These are phyloP conservation scores for Metschnikowia arizonensis DNA, from an alignment of 805 yeast genomes.

Conservation along the genomic window DNA sequence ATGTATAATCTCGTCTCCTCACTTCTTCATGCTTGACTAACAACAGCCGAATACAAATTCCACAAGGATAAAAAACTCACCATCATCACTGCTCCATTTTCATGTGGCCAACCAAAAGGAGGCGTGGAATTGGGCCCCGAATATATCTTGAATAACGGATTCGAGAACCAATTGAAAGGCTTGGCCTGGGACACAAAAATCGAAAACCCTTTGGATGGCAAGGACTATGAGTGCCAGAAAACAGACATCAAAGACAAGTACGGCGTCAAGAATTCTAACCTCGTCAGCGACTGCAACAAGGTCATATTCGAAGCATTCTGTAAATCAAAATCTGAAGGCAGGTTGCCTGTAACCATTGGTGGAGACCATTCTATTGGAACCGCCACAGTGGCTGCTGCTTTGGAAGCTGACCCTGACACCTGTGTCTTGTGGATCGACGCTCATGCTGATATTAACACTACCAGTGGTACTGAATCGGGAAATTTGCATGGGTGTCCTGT, in stretches of 20 bases:
- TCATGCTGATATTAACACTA: constrained; percentile 94
- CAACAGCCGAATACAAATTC: constrained; percentile 46
- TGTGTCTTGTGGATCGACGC: constrained; percentile 96
- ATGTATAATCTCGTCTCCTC: background rate
- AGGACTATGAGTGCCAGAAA: constrained; percentile 43
- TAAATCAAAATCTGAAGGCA: constrained; percentile 41
- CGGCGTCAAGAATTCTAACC: constrained; percentile 69
- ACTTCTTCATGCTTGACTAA: constrained; percentile 4
- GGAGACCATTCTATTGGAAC: constrained; percentile 97
- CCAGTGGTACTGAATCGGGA: constrained; percentile 77
- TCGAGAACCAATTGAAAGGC: constrained; percentile 54
- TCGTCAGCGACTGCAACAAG: constrained; percentile 72
- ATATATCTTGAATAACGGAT: constrained; percentile 67
- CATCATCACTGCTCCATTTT: constrained; percentile 86
- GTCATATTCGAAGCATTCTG: constrained; percentile 59
- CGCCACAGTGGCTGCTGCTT: constrained; percentile 84
- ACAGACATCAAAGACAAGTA: constrained; percentile 39
- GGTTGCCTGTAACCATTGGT: constrained; percentile 81
- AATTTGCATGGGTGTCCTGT: constrained; percentile 97
- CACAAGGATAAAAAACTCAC: constrained; percentile 54
- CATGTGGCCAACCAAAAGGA: constrained; percentile 91
- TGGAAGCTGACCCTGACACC: constrained; percentile 76
- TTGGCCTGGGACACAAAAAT: constrained; percentile 69
- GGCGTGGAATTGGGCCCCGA: constrained; percentile 97
- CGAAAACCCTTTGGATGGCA: constrained; percentile 49